phyloP scores from a whole-genome alignment of 208 protist genomes.

The Crithidia bombi region DNA sequence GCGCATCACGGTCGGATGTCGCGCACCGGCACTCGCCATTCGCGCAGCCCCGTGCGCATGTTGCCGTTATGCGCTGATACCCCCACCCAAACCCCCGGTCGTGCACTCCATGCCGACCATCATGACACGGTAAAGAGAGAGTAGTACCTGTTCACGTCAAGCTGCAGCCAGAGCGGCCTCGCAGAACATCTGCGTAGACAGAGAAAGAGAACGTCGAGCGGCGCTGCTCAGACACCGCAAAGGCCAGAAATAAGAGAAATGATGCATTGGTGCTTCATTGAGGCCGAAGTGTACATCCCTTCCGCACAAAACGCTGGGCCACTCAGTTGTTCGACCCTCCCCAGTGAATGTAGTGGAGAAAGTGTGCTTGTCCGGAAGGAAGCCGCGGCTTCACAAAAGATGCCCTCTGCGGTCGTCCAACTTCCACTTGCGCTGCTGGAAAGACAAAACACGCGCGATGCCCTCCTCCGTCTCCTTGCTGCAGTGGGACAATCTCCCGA shows the following conservation, averaged over 20 bases:
- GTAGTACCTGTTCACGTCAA: conserved; percentile 98
- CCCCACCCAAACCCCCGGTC: no score
- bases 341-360: conserved; percentile 82
- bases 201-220: conserved; percentile 99
- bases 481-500: conserved; percentile 84
- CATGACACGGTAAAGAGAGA: conserved; percentile 98
- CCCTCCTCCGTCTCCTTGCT: conserved; percentile 60
- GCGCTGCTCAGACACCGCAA: no score
- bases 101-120: conserved; percentile 97
- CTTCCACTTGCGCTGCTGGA: conserved; percentile 93
- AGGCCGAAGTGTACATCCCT: no score
- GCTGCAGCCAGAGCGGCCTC: conserved; percentile 95
- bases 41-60: conserved; percentile 91
- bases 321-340: conserved; percentile 70
- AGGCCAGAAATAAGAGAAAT: no score
- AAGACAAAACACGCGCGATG: conserved; percentile 81
- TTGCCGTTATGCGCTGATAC: conserved; percentile 93
- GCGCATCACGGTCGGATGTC: conserved; percentile 76
- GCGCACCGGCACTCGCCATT: conserved; percentile 92
- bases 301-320: no score
- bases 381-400: conserved; percentile 88
- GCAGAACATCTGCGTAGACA: conserved; percentile 98
- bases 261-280: no score
- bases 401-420: conserved; percentile 53
- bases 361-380: conserved; percentile 81